phyloP scores from a whole-genome alignment of 2,329 filamentous ascomycete species.

The Lecanosticta acicola region DNA sequence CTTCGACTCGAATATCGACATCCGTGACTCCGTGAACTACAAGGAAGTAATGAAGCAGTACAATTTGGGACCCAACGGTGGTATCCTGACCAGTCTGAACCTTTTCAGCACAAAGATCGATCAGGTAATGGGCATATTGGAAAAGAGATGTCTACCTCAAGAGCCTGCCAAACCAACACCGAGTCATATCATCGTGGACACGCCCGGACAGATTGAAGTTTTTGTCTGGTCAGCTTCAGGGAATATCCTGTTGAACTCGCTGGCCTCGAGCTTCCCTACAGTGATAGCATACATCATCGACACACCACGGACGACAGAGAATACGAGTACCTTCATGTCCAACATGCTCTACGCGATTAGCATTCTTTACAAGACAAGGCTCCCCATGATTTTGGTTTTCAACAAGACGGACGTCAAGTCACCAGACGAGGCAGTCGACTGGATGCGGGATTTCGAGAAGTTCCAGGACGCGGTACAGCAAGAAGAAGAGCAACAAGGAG shows the following conservation, averaged over 20 bases:
- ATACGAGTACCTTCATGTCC: conserved; percentile 96
- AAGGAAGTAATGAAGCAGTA: conserved; percentile 99
- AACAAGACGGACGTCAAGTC: conserved; percentile 98
- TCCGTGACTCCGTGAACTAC: conserved; percentile 97
- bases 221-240: conserved; percentile 98
- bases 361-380: conserved; percentile 96
- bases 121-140: conserved; percentile 80
- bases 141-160: conserved; percentile 61
- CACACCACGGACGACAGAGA: conserved; percentile 85
- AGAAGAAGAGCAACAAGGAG: conserved; percentile 73
- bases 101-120: conserved; percentile 98
- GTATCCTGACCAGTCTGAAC: conserved; percentile 90
- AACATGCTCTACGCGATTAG: conserved; percentile 99
- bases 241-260: conserved; percentile 84
- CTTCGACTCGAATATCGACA: conserved; percentile 97
- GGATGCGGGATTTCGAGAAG: conserved; percentile 98
- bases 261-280: conserved; percentile 91
- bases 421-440: conserved; percentile 84
- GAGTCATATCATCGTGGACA: conserved; percentile 86
- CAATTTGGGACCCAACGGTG: conserved; percentile 93
- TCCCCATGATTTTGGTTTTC: conserved; percentile 98
- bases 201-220: conserved; percentile 95
- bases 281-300: conserved; percentile 97
- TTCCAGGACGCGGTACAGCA: conserved; percentile 80
- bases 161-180: conserved; percentile 50